phyloP scores from a whole-genome alignment of 2,329 filamentous ascomycete genomes.

The Colletotrichum limetticola region DNA sequence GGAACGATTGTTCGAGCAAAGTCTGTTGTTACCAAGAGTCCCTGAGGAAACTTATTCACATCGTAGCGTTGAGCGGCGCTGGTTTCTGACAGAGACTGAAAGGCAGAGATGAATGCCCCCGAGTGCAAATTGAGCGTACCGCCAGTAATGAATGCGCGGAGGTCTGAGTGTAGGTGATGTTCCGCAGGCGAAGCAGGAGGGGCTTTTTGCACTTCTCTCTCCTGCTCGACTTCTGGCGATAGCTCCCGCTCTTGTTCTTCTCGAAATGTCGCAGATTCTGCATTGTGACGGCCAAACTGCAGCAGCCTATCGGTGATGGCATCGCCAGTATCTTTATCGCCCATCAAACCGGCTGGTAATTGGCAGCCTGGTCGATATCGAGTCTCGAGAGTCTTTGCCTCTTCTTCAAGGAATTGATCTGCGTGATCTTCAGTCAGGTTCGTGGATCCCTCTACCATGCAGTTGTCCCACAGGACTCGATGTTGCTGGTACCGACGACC shows the following conservation, averaged over 20 bases:
- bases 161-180: slow-evolving; percentile 55
- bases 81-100: slow-evolving; percentile 52
- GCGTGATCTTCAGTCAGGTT: slow-evolving; percentile 45
- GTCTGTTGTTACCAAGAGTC: slow-evolving; percentile 60
- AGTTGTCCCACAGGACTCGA: slow-evolving; percentile 45
- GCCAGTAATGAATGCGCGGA: slow-evolving; percentile 51
- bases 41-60: slow-evolving; percentile 46
- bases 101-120: slow-evolving; percentile 55
- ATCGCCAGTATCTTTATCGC: background rate
- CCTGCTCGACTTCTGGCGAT: slow-evolving; percentile 70
- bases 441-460: background rate
- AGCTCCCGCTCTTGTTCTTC: slow-evolving; percentile 79
- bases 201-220: slow-evolving; percentile 65
- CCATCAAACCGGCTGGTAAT: background rate
- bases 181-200: slow-evolving; percentile 46
- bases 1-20: slow-evolving; percentile 57
- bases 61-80: slow-evolving; percentile 50
- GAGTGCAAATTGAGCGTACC: slow-evolving; percentile 46
- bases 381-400: slow-evolving; percentile 61
- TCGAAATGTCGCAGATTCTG: slow-evolving; percentile 54
- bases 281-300: slow-evolving; percentile 46
- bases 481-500: slow-evolving; percentile 62
- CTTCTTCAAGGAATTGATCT: slow-evolving; percentile 62
- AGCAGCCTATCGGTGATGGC: slow-evolving; percentile 43
- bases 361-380: slow-evolving; percentile 55